These are phyloP conservation scores for Aureobasidium sp. DNA, from an alignment of 2,329 filamentous ascomycete species.

Conservation along the genomic window DNA sequence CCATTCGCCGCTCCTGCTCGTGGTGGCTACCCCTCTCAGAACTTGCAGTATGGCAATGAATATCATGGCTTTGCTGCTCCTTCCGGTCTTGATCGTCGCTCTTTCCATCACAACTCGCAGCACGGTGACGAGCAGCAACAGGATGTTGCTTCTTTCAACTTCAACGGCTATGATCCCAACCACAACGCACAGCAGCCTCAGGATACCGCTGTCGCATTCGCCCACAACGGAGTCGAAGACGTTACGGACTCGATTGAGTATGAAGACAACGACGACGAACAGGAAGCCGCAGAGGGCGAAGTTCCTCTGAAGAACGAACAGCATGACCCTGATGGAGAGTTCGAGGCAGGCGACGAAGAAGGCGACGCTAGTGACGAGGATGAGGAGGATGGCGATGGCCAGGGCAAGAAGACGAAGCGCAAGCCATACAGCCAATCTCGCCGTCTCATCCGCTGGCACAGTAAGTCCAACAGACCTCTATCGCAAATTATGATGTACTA, in stretches of 20 bases:
- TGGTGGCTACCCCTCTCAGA: too few relatives aligned
- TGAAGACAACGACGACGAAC: background rate
- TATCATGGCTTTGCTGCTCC: background rate
- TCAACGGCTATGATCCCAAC: background rate
- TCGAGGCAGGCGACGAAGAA: background rate
- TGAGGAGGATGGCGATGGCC: background rate
- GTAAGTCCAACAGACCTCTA: constrained; percentile 18
- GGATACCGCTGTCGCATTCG: background rate
- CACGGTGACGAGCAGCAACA: background rate
- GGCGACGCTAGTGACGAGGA: background rate
- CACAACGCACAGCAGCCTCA: background rate
- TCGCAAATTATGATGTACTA: background rate
- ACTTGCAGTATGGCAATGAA: background rate
- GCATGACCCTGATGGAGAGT: background rate
- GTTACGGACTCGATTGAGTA: background rate
- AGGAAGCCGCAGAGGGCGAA: background rate
- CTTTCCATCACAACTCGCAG: background rate
- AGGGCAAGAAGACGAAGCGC: constrained; percentile 3
- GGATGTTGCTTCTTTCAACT: background rate
- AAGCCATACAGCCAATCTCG: constrained; percentile 14
- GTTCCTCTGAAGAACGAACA: background rate
- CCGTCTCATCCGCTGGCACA: constrained; percentile 25
- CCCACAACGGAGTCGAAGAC: background rate
- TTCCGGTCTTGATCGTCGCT: background rate
- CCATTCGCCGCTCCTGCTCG: background rate